A percentile compares a stretch with the other conserved stretches of the same genome.
Evolutionary conservation across 176 grass and related monocot species (phyloP).

Genomic region (Cenchrus purpureus): DNA sequence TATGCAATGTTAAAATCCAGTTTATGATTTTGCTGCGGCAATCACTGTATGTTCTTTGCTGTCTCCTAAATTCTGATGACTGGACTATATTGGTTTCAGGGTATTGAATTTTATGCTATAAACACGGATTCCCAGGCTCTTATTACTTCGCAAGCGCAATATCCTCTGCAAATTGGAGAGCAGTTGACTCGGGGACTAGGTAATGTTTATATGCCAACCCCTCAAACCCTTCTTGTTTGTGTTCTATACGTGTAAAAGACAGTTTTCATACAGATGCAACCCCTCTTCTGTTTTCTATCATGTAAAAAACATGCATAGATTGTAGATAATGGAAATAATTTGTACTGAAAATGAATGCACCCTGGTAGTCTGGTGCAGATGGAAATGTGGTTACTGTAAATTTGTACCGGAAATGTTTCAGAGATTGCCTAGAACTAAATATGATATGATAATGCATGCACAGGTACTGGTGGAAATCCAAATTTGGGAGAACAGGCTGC

Average conservation of each 20-base stretch:
- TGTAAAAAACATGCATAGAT: background rate
- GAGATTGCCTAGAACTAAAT: conserved; percentile 1
- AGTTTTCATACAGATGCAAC: background rate
- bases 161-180: conserved; percentile 96
- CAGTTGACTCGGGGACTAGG: conserved; percentile 93
- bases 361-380: background rate
- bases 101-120: conserved; percentile 90
- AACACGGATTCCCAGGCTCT: conserved; percentile 97
- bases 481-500: conserved; percentile 89
- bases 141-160: conserved; percentile 72
- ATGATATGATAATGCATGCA: background rate
- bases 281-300: background rate
- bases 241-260: background rate
- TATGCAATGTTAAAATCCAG: background rate
- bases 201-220: conserved; percentile 38
- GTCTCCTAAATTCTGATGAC: conserved; percentile 10
- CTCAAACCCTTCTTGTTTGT: background rate
- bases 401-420: background rate
- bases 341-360: background rate
- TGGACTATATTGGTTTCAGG: conserved; percentile 61
- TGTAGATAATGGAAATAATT: background rate
- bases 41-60: background rate
- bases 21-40: background rate
- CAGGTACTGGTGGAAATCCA: conserved; percentile 92
- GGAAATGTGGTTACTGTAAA: background rate